Percentiles rank a stretch among this genome's conserved stretches.
Evolutionary conservation across 2,329 filamentous ascomycete genomes (phyloP).

Genomic region (Fusarium sp.): DNA sequence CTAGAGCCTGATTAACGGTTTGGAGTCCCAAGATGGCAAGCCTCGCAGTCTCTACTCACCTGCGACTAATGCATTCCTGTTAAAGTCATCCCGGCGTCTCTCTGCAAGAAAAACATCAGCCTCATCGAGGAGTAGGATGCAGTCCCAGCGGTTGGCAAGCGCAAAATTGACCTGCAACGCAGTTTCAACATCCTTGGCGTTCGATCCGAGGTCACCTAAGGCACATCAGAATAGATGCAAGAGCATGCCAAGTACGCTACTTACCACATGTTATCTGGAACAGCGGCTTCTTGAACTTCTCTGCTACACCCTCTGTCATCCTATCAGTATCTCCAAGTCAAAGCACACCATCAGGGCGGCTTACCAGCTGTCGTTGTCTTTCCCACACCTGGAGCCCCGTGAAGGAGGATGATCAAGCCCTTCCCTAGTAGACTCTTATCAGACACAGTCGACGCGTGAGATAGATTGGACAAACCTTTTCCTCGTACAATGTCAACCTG

Average conservation of each 20-base stretch:
- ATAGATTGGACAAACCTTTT: not conserved
- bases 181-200: not conserved
- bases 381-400: conserved; percentile 13
- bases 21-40: too few species aligned
- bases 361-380: conserved; percentile 17
- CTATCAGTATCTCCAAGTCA: not conserved
- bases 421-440: not conserved
- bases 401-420: conserved; percentile 8
- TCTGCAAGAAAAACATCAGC: conserved; percentile 15
- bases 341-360: too few species aligned
- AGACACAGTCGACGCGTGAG: too few species aligned
- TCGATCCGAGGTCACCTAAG: not conserved
- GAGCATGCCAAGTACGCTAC: not conserved
- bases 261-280: conserved; percentile 23
- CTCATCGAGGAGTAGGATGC: conserved; percentile 18
- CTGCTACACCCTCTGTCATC: conserved; percentile 16
- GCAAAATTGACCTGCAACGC: conserved; percentile 9
- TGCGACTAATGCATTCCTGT: conserved; percentile 15
- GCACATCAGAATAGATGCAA: not conserved
- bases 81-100: conserved; percentile 8
- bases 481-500: not conserved
- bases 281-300: conserved; percentile 7
- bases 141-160: conserved; percentile 13
- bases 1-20: not conserved
- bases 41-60: not conserved